phyloP scores from a whole-genome alignment of 1,284 basidiomycete genomes.

The Chalciporus piperatoides region DNA sequence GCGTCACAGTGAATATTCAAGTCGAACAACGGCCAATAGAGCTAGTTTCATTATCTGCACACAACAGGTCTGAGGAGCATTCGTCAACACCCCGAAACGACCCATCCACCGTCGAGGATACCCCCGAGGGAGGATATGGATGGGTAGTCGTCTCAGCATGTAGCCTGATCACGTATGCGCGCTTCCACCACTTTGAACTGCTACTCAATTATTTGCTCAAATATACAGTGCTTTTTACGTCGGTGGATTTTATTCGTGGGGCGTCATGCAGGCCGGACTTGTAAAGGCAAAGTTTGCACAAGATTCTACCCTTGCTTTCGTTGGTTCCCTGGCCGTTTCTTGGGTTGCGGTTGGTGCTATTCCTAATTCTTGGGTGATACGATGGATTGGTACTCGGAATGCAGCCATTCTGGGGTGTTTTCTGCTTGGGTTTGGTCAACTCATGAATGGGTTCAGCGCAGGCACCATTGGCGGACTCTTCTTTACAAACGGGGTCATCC shows the following conservation, averaged over 20 bases:
- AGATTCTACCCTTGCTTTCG: slow-evolving; percentile 30
- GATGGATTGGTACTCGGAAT: slow-evolving; percentile 26
- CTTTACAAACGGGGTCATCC: slow-evolving; percentile 28
- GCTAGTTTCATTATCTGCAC: background rate
- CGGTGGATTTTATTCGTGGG: slow-evolving; percentile 32
- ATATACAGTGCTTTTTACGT: slow-evolving; percentile 21
- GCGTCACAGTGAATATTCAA: background rate
- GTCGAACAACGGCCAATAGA: background rate
- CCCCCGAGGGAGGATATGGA: slow-evolving; percentile 25
- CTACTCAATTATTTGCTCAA: background rate
- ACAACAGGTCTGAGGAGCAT: background rate
- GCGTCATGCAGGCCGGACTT: slow-evolving; percentile 29
- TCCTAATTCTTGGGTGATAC: slow-evolving; percentile 28
- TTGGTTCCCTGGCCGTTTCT: slow-evolving; percentile 30
- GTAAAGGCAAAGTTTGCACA: slow-evolving; percentile 23
- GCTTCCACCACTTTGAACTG: background rate
- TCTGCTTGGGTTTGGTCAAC: slow-evolving; percentile 26
- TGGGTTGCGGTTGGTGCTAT: slow-evolving; percentile 30
- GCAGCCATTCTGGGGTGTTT: slow-evolving; percentile 25
- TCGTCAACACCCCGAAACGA: background rate
- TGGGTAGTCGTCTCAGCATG: slow-evolving; percentile 23
- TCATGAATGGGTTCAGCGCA: slow-evolving; percentile 30
- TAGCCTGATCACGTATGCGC: slow-evolving; percentile 23
- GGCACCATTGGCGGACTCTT: slow-evolving; percentile 27
- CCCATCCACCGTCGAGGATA: slow-evolving; percentile 2